A percentile compares a stretch with the other conserved stretches of the same genome.
Evolutionary conservation across 352 stramenopile genomes (phyloP).

Genomic region (Pythium aristosporum): DNA sequence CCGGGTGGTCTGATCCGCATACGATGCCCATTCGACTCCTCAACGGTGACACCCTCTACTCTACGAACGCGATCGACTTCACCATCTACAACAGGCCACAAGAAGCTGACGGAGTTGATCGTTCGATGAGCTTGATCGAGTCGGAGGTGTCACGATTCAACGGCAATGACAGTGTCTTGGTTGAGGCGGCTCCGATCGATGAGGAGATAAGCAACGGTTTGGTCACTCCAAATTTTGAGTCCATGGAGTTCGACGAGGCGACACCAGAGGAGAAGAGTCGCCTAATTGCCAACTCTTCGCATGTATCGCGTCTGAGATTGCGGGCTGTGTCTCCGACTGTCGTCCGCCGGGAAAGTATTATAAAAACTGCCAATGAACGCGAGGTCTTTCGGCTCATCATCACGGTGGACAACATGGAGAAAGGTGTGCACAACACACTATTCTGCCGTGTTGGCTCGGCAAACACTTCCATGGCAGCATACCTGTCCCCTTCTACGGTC

Average conservation of each 20-base stretch:
- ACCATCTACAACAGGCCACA: background rate
- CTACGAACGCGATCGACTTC: background rate
- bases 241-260: background rate
- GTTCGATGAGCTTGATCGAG: background rate
- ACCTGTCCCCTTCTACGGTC: constrained; percentile 9
- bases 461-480: constrained; percentile 8
- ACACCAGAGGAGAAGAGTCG: background rate
- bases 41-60: constrained; percentile 6
- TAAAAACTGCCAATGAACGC: background rate
- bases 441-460: constrained; percentile 21
- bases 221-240: background rate
- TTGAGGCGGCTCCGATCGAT: background rate
- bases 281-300: background rate
- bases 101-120: background rate
- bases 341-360: constrained; percentile 3
- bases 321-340: constrained; percentile 9
- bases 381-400: background rate
- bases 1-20: background rate
- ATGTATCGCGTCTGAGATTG: constrained; percentile 14
- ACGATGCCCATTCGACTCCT: constrained; percentile 2
- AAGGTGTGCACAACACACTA: background rate
- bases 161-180: background rate
- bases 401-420: constrained; percentile 11
- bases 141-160: too few relatives aligned
- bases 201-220: background rate